These are phyloP conservation scores for Exserohilum rostratum DNA, from an alignment of 2,329 filamentous ascomycete genomes.

Conservation along the genomic window DNA sequence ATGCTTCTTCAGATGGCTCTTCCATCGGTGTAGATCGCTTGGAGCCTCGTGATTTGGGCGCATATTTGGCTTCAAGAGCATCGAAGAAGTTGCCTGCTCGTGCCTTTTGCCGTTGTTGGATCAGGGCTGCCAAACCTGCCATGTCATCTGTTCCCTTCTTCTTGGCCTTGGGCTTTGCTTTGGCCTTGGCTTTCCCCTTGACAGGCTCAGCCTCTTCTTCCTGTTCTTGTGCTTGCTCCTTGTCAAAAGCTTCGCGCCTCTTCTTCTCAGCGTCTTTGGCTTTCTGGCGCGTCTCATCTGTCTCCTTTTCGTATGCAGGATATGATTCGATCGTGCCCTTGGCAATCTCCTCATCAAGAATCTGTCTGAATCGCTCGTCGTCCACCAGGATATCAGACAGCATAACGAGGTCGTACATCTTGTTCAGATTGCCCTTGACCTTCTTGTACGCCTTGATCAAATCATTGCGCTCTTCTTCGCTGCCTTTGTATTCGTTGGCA, in stretches of 20 bases:
- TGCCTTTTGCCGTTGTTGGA: conserved; percentile 45
- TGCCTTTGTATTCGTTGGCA: conserved; percentile 78
- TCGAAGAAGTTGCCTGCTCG: conserved; percentile 46
- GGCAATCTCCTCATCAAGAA: conserved; percentile 82
- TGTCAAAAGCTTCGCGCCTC: conserved; percentile 56
- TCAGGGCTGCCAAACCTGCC: conserved; percentile 45
- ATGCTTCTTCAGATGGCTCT: conserved; percentile 69
- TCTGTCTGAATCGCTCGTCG: conserved; percentile 79
- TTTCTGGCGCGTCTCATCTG: conserved; percentile 35
- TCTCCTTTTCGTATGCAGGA: conserved; percentile 73
- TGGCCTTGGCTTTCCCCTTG: conserved; percentile 36
- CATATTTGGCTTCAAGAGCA: conserved; percentile 44
- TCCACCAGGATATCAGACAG: conserved; percentile 82
- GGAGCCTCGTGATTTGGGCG: conserved; percentile 52
- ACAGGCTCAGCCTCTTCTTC: conserved; percentile 62
- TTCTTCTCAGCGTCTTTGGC: conserved; percentile 45
- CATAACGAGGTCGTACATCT: conserved; percentile 83
- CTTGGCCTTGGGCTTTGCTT: conserved; percentile 54
- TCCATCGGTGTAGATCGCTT: conserved; percentile 53
- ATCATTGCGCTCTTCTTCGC: conserved; percentile 82
- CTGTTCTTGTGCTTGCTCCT: conserved; percentile 48
- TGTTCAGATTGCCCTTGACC: conserved; percentile 74
- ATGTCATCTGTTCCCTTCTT: conserved; percentile 42
- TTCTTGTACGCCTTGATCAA: conserved; percentile 77
- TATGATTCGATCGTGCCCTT: conserved; percentile 70